A percentile compares a stretch with the other conserved stretches of the same genome.
These are phyloP conservation scores for Penicillium atrosanguineum DNA, from an alignment of 495 filamentous ascomycete genomes.

Conservation along the genomic window DNA sequence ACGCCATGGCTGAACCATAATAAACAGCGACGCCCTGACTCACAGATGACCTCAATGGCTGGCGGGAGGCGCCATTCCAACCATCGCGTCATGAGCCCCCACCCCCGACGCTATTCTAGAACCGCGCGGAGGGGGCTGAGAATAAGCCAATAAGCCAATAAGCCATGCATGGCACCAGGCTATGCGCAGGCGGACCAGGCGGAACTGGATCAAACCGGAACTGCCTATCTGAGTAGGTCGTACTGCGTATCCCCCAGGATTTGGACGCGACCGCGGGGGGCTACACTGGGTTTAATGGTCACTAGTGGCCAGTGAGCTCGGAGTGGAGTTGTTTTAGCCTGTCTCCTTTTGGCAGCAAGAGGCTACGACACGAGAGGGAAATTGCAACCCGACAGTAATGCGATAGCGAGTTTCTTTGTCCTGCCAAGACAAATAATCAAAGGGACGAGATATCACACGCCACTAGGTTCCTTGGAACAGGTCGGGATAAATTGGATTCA, in stretches of 20 bases:
- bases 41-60: constrained; percentile 22
- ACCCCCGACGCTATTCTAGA: constrained; percentile 5
- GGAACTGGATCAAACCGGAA: constrained; percentile 15
- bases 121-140: neutral
- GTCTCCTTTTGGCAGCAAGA: neutral
- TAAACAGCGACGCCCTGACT: constrained; percentile 6
- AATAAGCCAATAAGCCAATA: neutral
- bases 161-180: constrained; percentile 7
- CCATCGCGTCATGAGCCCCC: neutral
- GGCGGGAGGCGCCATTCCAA: constrained; percentile 18
- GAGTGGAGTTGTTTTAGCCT: neutral
- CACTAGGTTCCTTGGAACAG: neutral
- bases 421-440: no score
- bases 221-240: constrained; percentile 22
- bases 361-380: neutral
- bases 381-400: neutral
- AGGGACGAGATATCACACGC: neutral
- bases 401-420: neutral
- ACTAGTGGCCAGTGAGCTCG: neutral
- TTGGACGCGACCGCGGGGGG: constrained; percentile 15
- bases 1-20: constrained; percentile 12
- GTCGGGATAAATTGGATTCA: neutral
- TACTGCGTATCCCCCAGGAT: constrained; percentile 19
- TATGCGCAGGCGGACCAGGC: constrained; percentile 1
- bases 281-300: constrained; percentile 4